Evolutionary conservation across 805 yeast genomes (phyloP).

Genomic region (Kurtzmaniella cleridarum): DNA sequence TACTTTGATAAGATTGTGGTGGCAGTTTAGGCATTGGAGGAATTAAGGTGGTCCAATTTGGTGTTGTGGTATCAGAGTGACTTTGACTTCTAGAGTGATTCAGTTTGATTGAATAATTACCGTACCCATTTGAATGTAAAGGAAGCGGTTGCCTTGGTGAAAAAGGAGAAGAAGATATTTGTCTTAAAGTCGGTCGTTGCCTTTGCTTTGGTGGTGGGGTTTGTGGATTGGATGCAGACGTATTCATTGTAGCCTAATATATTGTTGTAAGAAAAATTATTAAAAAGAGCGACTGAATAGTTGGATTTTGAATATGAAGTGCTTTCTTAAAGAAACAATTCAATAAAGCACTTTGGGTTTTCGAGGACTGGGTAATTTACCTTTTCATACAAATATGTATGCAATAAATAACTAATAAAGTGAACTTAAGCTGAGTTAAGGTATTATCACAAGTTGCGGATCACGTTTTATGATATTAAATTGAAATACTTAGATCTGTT

Average conservation of each 20-base stretch:
- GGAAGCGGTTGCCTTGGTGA: background rate
- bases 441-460: too few relatives aligned
- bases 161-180: background rate
- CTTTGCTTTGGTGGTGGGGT: background rate
- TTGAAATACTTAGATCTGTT: too few relatives aligned
- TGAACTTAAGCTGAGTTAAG: too few relatives aligned
- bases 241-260: background rate
- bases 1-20: slow-evolving; percentile 9
- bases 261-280: background rate
- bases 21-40: slow-evolving; percentile 29
- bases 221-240: background rate
- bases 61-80: slow-evolving; percentile 3
- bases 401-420: background rate
- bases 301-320: slow-evolving; percentile 1
- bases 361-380: background rate
- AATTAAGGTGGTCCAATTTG: slow-evolving; percentile 27
- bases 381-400: background rate
- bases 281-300: slow-evolving; percentile 3
- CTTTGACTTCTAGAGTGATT: slow-evolving; percentile 8
- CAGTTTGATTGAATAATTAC: background rate
- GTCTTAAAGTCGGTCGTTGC: background rate
- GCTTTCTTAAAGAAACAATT: background rate
- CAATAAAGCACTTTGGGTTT: background rate
- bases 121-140: background rate
- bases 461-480: too few relatives aligned